Conservation (phyloP, 495 filamentous ascomycete species). For the Neurospora tetrasperma region DNA sequence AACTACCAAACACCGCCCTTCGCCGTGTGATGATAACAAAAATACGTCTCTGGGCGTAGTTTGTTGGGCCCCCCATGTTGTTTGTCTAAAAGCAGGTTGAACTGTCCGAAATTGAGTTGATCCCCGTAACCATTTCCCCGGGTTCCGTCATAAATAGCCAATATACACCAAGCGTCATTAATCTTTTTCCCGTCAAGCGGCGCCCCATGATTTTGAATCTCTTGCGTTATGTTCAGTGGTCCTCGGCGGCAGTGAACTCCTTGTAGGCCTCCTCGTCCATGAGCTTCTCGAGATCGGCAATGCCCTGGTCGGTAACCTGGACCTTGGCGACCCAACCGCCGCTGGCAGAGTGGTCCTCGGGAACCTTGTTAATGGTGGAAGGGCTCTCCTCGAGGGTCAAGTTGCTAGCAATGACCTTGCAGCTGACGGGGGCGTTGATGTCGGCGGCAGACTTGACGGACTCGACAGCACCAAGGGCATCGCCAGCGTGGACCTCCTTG, state of each 20-base stretch:
- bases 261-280: conserved; percentile 68
- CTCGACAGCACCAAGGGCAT: conserved; percentile 87
- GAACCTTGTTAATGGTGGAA: conserved; percentile 70
- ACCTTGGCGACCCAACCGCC: conserved; percentile 93
- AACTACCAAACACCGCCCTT: neutral
- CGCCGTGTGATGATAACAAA: neutral
- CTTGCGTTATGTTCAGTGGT: neutral
- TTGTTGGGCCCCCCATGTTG: neutral
- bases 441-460: conserved; percentile 96
- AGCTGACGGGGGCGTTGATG: conserved; percentile 78
- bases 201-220: neutral
- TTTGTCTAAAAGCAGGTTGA: conserved; percentile 26
- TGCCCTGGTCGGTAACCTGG: conserved; percentile 50
- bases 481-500: conserved; percentile 54
- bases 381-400: conserved; percentile 69
- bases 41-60: neutral
- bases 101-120: conserved; percentile 16
- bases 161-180: neutral
- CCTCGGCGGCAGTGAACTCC: conserved; percentile 44
- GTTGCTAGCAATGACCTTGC: conserved; percentile 66
- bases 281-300: conserved; percentile 59
- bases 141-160: neutral
- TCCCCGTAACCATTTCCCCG: conserved; percentile 6
- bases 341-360: conserved; percentile 56
- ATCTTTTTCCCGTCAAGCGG: conserved; percentile 3